Base-by-base conservation (phyloP, 2,329 filamentous ascomycete genomes). In the Trichoderma pleuroti region DNA sequence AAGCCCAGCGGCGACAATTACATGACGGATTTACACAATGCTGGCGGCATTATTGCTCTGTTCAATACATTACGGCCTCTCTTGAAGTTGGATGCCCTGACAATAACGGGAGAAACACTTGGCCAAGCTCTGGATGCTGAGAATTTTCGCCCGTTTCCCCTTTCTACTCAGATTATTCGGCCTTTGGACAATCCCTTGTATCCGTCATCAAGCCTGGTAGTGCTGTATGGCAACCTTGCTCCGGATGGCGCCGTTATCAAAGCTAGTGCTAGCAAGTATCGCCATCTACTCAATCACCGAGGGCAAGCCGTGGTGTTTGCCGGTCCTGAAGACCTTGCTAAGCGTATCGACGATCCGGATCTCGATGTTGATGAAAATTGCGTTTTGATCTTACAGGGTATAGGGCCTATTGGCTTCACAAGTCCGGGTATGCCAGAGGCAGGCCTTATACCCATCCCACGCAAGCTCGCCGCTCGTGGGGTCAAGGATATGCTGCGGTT, bases 351-450 rank as follows among this genome's bases (percentile, higher is more conserved):
- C 70, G 81, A 82, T 54, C 82, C 83, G 0, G 76, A 79, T 32
- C 88, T 97, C 70, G 91, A 93, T 34, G 88, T 97, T 1, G 78
- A 78, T 0, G 73, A 79, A 0, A 79, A 86, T 52, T 84, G 82
- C 57, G 93, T 97, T 10, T 84, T 97, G 0, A 90, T 98, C 5
- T 90, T 98, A 30, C 90, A 94, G 73, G 94, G 94, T 72, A 95
- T 98, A 76, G 94, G 94, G 0, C 94, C 94, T 0, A 93, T 96
- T 67, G 94, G 94, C 24, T 69, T 69, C 18, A 56, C 46, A 54
- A 93, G 93, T 2, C 94, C 94, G 0, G 94, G 94, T 14, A 98
- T 98, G 94, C 94, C 94, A 1, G 94, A 98, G 80, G 93, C 96
- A 70, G 86, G 86, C 0, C 78, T 87, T 30, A 82, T 88, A 1